A percentile compares a stretch with the other conserved stretches of the same genome.
Conservation (phyloP, 1,284 basidiomycete genomes). For the Ustilago vetiveriae region DNA sequence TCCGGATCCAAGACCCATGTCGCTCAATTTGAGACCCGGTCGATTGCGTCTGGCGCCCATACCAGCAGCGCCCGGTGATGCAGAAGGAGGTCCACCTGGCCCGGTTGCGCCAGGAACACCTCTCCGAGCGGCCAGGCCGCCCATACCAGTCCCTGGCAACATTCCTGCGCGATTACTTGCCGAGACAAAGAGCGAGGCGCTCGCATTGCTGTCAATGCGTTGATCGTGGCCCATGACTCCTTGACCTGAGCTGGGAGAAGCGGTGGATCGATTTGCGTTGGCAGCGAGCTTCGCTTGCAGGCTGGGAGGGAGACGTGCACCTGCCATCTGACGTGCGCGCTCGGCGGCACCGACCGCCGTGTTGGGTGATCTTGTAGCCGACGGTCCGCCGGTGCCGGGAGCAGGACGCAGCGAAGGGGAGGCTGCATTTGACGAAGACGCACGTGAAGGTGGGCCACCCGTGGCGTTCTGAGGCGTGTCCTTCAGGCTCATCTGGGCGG, state of each 20-base stretch:
- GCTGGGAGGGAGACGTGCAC: conserved; percentile 74
- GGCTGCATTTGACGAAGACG: conserved; percentile 7
- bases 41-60: conserved; percentile 38
- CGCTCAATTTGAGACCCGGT: conserved; percentile 57
- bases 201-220: conserved; percentile 54
- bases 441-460: conserved; percentile 28
- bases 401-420: conserved; percentile 16
- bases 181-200: conserved; percentile 46
- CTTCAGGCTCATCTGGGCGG: conserved; percentile 41
- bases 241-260: conserved; percentile 12
- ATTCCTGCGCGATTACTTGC: conserved; percentile 23
- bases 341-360: conserved; percentile 51
- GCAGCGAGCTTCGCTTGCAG: conserved; percentile 93
- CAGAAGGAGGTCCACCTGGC: conserved; percentile 31
- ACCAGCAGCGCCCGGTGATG: conserved; percentile 25
- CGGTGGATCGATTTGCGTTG: conserved; percentile 46
- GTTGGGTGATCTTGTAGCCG: conserved; percentile 13
- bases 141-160: conserved; percentile 39
- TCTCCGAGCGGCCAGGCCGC: conserved; percentile 42
- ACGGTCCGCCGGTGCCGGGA: conserved; percentile 18
- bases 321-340: conserved; percentile 57
- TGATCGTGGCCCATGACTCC: conserved; percentile 51
- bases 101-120: conserved; percentile 71
- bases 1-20: conserved; percentile 43
- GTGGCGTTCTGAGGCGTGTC: conserved; percentile 33